Base-by-base conservation (phyloP, 345 rosid genomes). In the Sapria himalayana region DNA sequence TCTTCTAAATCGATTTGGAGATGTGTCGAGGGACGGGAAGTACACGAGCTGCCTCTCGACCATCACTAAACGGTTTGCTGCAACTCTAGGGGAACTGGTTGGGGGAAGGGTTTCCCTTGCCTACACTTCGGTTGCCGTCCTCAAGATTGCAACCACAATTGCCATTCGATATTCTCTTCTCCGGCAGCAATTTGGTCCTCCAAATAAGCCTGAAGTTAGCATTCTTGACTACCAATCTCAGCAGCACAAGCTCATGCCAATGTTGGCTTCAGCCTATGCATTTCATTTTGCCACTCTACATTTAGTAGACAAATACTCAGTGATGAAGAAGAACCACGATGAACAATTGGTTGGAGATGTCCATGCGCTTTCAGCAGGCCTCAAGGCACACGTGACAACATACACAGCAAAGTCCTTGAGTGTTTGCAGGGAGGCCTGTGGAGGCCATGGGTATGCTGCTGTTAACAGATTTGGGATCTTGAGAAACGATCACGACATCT, bases 371-470 rank as follows among this genome's bases (percentile, higher is more conserved):
- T 91, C 99, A 0, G 93, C 99, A 10, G 95, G 99, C n/a, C 81
- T 91, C 13, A 91, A 91, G 61, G 82, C 99, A 9, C 84, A 91
- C 47, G 64, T 84, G 47, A 84, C 99, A 19, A 80, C 92, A 7
- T 84, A 71, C 59, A 84, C 99, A 0, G 85, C 92, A 40, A 80
- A 70, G 57, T 64, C 99, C 9, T 61, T 84, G 60, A 77, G 84
- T 25, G 59, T 74, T 40, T 91, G 99, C 55, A 70, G 99, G 61
- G 99, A 91, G 63, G 70, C 99, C 10, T 84, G 99, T 50, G 99
- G 99, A 50, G 96, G 99, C 29, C 99, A 91, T 60, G 99, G 99
- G n/a, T 91, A 91, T 50, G 99, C 99, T 59, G 99, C 99, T 46
- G 93, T 91, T 32, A 91, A 91, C 63, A 68, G 95, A 23, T 91